phyloP scores from a whole-genome alignment of 2,329 filamentous ascomycete species.

The Monilinia vaccinii-corymbosi region DNA sequence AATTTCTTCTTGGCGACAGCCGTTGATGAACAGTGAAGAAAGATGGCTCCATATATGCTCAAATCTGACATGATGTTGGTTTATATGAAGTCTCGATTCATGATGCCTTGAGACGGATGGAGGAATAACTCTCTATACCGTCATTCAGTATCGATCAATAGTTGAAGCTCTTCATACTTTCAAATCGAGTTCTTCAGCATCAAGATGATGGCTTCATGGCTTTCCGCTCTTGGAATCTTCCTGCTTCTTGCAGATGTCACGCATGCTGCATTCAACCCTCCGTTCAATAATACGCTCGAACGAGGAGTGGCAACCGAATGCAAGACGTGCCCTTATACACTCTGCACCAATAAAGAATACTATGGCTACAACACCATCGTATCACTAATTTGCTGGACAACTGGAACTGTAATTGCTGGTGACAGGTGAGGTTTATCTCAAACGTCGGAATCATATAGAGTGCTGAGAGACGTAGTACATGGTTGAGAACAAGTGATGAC shows the following conservation, averaged over 20 bases:
- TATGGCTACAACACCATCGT: slow-evolving; percentile 12
- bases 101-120: neutral
- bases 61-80: neutral
- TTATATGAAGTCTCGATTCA: neutral
- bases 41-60: neutral
- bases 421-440: slow-evolving; percentile 13
- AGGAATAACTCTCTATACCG: neutral
- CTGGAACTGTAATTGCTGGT: slow-evolving; percentile 15
- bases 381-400: slow-evolving; percentile 18
- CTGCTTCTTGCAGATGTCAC: neutral
- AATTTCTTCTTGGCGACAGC: neutral
- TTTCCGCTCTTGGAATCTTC: neutral
- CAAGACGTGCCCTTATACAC: slow-evolving; percentile 20
- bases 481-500: slow-evolving; percentile 17
- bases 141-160: neutral
- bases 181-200: neutral
- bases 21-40: neutral
- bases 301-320: slow-evolving; percentile 17
- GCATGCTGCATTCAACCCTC: slow-evolving; percentile 4
- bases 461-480: slow-evolving; percentile 10
- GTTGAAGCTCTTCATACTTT: too few relatives aligned
- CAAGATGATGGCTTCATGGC: neutral
- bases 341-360: slow-evolving; percentile 17
- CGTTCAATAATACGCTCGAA: slow-evolving; percentile 18
- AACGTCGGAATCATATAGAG: neutral